A percentile compares a stretch with the other conserved stretches of the same genome.
These are phyloP conservation scores for Trametes coccinea DNA, from an alignment of 768 basidiomycete genomes.

Conservation along the genomic window DNA sequence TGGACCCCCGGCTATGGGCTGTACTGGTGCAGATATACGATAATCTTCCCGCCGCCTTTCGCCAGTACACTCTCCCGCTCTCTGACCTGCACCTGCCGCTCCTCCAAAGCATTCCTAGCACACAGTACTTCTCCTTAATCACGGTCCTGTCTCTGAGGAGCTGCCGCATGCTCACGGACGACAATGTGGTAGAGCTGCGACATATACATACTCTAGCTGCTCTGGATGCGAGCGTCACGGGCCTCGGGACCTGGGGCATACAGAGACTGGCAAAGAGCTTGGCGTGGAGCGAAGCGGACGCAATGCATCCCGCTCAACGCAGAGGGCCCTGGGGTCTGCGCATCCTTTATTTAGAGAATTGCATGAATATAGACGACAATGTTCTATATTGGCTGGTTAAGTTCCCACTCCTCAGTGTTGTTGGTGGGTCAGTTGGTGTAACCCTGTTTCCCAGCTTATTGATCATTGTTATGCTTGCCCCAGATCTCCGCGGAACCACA, in stretches of 20 bases:
- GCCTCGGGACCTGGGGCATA: conserved; percentile 53
- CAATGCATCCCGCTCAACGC: conserved; percentile 4
- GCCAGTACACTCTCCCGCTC: conserved; percentile 49
- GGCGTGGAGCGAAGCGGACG: conserved; percentile 36
- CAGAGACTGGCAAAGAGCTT: conserved; percentile 53
- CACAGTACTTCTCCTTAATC: conserved; percentile 59
- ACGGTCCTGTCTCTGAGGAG: conserved; percentile 61
- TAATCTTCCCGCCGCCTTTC: conserved; percentile 47
- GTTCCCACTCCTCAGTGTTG: conserved; percentile 59
- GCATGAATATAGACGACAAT: conserved; percentile 44
- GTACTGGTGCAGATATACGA: conserved; percentile 60
- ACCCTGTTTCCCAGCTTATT: neutral
- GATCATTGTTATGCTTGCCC: neutral
- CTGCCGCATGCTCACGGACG: conserved; percentile 59
- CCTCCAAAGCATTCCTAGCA: conserved; percentile 57
- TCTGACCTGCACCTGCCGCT: conserved; percentile 53
- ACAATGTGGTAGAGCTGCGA: conserved; percentile 50
- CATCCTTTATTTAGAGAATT: conserved; percentile 56
- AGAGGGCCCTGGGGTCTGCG: conserved; percentile 60
- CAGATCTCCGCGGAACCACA: conserved; percentile 35
- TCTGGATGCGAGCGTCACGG: conserved; percentile 61
- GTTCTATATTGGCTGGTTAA: conserved; percentile 42
- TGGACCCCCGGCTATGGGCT: conserved; percentile 65
- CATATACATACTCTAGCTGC: conserved; percentile 56
- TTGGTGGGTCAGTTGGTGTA: conserved; percentile 48